Evolutionary conservation across 192 early-diverging fungal genomes (phyloP), one percentile per base, ranked within the genome.

Genomic region (Coemansia asiatica): DNA sequence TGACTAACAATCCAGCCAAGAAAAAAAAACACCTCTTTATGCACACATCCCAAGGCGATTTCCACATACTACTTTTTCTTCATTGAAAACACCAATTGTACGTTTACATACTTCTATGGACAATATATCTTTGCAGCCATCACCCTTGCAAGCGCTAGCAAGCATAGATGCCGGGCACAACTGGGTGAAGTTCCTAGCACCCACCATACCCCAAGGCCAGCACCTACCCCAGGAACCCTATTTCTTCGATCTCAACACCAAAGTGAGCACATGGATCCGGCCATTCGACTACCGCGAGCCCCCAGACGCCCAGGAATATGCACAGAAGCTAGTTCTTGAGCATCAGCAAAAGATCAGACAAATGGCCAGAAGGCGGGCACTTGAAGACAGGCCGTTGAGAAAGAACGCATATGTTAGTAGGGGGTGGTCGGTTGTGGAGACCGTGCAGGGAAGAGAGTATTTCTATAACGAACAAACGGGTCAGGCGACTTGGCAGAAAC

Each of bases 101-200:
- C n/a, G n/a, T n/a, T n/a, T n/a, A n/a, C n/a, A n/a, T n/a, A n/a
- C n/a, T n/a, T n/a, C n/a, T n/a, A n/a, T n/a, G n/a, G n/a, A n/a
- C n/a, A n/a, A n/a, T n/a, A n/a, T n/a, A n/a, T n/a, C n/a, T n/a
- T n/a, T 33, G 31, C 31, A 8, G 31, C 31, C 31, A 33, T 33
- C 31, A 33, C 31, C 31, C 4, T 6, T 8, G 8, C 3, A 3
- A 3, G 31, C 8, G 31, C 31, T 33, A 6, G 3, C 31, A 8
- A 33, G 8, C 31, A 8, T 33, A 8, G 31, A 55, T 35, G 16
- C 21, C 22, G 62, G 63, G 18, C 79, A 75, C 64, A 59, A 72
- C 21, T 81, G 79, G 79, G 74, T 74, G 4, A 64, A 68, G 25
- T 81, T 81, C 53, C 66, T 69, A 7, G 71, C 79, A 4, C 79